These are phyloP conservation scores for Neurospora sp. DNA, from an alignment of 495 filamentous ascomycete genomes.

Conservation along the genomic window DNA sequence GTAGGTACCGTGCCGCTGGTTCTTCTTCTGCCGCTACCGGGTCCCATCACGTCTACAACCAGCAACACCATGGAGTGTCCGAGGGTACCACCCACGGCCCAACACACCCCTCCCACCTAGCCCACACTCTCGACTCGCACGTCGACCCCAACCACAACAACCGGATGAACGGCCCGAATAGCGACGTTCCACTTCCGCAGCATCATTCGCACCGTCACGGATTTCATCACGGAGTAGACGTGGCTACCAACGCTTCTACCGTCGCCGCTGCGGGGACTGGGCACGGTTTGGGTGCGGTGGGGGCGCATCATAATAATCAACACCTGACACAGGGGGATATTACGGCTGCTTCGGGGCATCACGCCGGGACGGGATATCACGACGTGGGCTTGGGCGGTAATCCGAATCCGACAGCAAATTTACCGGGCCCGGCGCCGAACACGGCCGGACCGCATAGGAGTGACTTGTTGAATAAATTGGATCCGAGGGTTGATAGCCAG, in stretches of 20 bases:
- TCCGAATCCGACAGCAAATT: neutral
- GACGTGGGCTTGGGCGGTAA: neutral
- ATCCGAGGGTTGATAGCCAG: conserved; percentile 38
- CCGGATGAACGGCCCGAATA: neutral
- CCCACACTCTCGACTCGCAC: conserved; percentile 17
- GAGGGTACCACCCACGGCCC: conserved; percentile 31
- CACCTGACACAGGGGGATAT: neutral
- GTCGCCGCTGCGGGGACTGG: neutral
- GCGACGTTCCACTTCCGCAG: neutral
- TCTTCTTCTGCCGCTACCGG: neutral
- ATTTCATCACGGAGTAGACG: neutral
- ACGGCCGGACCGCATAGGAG: conserved; percentile 42
- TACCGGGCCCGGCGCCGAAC: conserved; percentile 24
- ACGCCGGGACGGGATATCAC: neutral
- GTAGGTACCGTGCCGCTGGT: conserved; percentile 6
- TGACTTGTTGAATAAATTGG: conserved; percentile 39
- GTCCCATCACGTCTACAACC: conserved; percentile 6
- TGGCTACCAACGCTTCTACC: neutral
- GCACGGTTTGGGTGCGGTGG: neutral
- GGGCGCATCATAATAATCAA: neutral
- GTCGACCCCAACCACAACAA: conserved; percentile 14
- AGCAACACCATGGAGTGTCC: conserved; percentile 5
- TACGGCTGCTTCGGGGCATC: neutral
- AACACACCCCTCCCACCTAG: conserved; percentile 15
- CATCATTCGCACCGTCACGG: neutral